Conservation (phyloP, 257 asterid genomes). For the Solanum stenotomum region DNA sequence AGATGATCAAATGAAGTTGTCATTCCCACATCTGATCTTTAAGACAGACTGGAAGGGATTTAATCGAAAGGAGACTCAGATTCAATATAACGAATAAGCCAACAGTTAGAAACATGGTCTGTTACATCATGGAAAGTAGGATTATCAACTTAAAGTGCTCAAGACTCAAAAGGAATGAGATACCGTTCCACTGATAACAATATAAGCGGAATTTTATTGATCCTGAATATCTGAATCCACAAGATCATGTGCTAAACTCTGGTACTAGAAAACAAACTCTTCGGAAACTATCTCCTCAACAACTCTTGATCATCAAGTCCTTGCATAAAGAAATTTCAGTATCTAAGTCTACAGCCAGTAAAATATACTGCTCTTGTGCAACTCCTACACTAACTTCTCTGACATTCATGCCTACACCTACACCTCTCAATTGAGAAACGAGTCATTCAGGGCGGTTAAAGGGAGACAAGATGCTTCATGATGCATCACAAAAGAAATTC, state of each 20-base stretch:
- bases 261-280: not conserved
- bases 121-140: not conserved
- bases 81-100: not conserved
- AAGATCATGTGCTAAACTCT: not conserved
- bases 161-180: not conserved
- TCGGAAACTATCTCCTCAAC: not conserved
- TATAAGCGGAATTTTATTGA: not conserved
- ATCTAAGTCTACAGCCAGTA: not conserved
- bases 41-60: not conserved
- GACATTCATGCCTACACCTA: not conserved
- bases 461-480: not conserved
- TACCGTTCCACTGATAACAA: not conserved
- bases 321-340: not conserved
- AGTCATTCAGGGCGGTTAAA: not conserved
- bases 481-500: not conserved
- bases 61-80: not conserved
- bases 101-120: not conserved
- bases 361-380: not conserved
- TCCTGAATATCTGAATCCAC: not conserved
- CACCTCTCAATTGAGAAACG: not conserved
- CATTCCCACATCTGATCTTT: not conserved
- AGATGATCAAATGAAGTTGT: no score
- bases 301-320: not conserved
- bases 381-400: not conserved
- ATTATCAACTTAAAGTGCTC: not conserved